Evolutionary conservation across 1,284 basidiomycete genomes (phyloP).

Genomic region (Cryptococcus sp.): DNA sequence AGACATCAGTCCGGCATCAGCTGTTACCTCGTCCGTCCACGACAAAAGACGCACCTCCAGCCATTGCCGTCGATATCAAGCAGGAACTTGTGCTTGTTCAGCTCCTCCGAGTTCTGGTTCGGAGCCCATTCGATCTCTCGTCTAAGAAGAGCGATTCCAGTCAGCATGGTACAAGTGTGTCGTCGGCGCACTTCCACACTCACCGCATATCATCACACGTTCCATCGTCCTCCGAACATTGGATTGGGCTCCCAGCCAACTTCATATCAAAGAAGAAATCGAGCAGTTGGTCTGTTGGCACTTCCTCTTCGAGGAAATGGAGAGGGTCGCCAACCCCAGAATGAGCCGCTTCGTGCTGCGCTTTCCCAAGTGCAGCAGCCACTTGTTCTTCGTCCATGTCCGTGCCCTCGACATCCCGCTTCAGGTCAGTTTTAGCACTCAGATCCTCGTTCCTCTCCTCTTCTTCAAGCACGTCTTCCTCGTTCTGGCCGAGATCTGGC

Average conservation of each 20-base stretch:
- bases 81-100: slow-evolving; percentile 54
- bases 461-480: slow-evolving; percentile 4
- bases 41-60: slow-evolving; percentile 43
- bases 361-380: background rate
- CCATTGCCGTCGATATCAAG: slow-evolving; percentile 58
- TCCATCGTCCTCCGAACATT: slow-evolving; percentile 48
- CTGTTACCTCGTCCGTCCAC: background rate
- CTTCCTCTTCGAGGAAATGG: slow-evolving; percentile 23
- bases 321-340: slow-evolving; percentile 14
- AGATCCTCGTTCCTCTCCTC: background rate
- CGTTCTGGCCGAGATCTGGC: slow-evolving; percentile 33
- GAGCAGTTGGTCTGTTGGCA: slow-evolving; percentile 18
- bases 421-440: too few relatives aligned
- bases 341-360: background rate
- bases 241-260: slow-evolving; percentile 44
- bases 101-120: slow-evolving; percentile 30
- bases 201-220: slow-evolving; percentile 47
- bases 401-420: background rate
- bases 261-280: slow-evolving; percentile 50
- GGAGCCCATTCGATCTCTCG: slow-evolving; percentile 43
- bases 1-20: background rate
- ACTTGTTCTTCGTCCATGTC: background rate
- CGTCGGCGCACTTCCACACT: slow-evolving; percentile 16
- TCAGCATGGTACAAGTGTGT: background rate
- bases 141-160: slow-evolving; percentile 17